Evolutionary conservation across 768 basidiomycete species (phyloP).

Genomic region (Leucogyrophana mollusca): DNA sequence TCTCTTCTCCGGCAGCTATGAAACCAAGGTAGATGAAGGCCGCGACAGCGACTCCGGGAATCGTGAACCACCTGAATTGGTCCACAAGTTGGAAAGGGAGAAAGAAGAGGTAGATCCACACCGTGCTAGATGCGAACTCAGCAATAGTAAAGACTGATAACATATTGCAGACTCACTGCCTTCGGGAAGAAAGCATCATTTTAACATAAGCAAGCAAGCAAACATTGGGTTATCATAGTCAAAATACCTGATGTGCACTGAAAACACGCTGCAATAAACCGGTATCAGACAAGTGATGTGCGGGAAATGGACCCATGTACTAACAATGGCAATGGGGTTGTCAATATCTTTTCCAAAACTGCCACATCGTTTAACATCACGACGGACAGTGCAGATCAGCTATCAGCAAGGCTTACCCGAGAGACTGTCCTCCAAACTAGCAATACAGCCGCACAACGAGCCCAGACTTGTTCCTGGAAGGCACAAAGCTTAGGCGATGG

Average conservation of each 20-base stretch:
- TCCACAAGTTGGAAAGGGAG: conserved; percentile 73
- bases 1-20: conserved; percentile 69
- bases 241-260: conserved; percentile 56
- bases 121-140: conserved; percentile 38
- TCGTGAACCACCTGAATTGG: conserved; percentile 61
- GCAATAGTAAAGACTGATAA: not conserved
- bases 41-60: conserved; percentile 64
- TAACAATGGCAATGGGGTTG: conserved; percentile 65
- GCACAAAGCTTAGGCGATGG: not conserved
- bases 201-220: not conserved
- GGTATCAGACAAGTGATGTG: not conserved
- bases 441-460: conserved; percentile 44
- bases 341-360: conserved; percentile 61
- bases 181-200: conserved; percentile 5
- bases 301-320: conserved; percentile 21
- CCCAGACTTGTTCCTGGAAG: conserved; percentile 48
- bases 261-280: conserved; percentile 47
- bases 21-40: conserved; percentile 77
- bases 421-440: conserved; percentile 54
- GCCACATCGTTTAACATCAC: not conserved
- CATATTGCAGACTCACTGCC: conserved; percentile 29
- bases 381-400: not conserved
- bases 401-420: conserved; percentile 36
- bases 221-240: conserved; percentile 7
- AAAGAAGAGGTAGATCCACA: conserved; percentile 75